Evolutionary conservation across 1,284 basidiomycete species (phyloP).

Genomic region (Marasmius oreades): DNA sequence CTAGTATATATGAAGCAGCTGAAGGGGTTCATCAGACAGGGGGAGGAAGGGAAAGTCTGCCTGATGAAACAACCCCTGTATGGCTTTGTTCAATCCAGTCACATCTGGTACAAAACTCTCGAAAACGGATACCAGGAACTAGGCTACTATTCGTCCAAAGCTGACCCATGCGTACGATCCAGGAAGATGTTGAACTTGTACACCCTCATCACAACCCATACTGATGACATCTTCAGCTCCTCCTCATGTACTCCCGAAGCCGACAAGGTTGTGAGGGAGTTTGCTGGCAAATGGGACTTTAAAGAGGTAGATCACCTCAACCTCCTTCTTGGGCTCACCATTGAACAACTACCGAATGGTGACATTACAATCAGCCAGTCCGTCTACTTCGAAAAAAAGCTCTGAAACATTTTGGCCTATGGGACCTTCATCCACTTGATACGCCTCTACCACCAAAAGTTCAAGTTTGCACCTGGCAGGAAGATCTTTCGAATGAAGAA

Average conservation of each 20-base stretch:
- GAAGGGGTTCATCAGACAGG: slow-evolving; percentile 8
- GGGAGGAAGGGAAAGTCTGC: slow-evolving; percentile 8
- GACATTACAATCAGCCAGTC: slow-evolving; percentile 2
- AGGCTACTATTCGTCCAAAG: slow-evolving; percentile 6
- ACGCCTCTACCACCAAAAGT: background rate
- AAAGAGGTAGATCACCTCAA: slow-evolving; percentile 8
- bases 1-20: slow-evolving; percentile 6
- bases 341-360: slow-evolving; percentile 9
- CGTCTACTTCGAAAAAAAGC: slow-evolving; percentile 5
- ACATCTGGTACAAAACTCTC: slow-evolving; percentile 15
- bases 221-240: slow-evolving; percentile 10
- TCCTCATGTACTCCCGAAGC: slow-evolving; percentile 8
- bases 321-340: slow-evolving; percentile 9
- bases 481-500: background rate
- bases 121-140: slow-evolving; percentile 5
- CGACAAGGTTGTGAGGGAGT: slow-evolving; percentile 7
- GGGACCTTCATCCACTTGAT: background rate
- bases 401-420: background rate
- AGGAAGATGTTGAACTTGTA: background rate
- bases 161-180: slow-evolving; percentile 12
- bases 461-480: background rate
- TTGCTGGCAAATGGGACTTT: slow-evolving; percentile 11
- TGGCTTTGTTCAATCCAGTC: slow-evolving; percentile 10
- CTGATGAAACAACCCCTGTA: slow-evolving; percentile 8
- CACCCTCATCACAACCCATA: slow-evolving; percentile 13